Percentiles rank a stretch among this genome's conserved stretches.
Conservation (phyloP, 2,329 filamentous ascomycete genomes). For the Endothia cerciana region DNA sequence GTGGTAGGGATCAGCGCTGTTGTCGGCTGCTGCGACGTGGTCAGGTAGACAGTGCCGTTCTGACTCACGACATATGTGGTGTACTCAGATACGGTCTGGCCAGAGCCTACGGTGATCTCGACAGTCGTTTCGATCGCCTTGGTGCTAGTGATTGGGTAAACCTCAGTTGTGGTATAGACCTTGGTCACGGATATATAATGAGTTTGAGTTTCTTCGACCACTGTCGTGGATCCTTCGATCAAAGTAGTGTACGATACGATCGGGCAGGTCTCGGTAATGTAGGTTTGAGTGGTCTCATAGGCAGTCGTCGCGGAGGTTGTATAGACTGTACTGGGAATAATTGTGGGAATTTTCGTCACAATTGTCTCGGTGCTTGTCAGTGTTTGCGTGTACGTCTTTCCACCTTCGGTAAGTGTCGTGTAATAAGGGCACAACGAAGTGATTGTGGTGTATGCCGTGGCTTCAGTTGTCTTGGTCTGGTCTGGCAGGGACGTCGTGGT, state of each 20-base stretch:
- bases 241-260: constrained; percentile 49
- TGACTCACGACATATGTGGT: constrained; percentile 41
- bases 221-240: constrained; percentile 44
- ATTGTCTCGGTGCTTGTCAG: constrained; percentile 29
- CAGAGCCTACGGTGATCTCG: constrained; percentile 40
- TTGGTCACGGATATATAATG: constrained; percentile 45
- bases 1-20: constrained; percentile 39
- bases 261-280: constrained; percentile 43
- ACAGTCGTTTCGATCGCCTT: constrained; percentile 45
- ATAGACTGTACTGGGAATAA: constrained; percentile 35
- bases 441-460: constrained; percentile 16
- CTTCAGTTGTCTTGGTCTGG: constrained; percentile 19
- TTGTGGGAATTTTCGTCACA: constrained; percentile 30
- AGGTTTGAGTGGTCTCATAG: constrained; percentile 42
- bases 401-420: constrained; percentile 23
- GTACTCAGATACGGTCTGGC: constrained; percentile 41
- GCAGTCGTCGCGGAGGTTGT: constrained; percentile 41
- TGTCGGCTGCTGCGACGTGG: constrained; percentile 33
- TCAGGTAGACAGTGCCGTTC: constrained; percentile 35
- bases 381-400: constrained; percentile 28
- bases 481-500: constrained; percentile 20
- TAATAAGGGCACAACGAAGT: constrained; percentile 22
- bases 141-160: constrained; percentile 47
- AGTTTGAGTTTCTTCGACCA: constrained; percentile 48
- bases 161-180: constrained; percentile 35